These are phyloP conservation scores for Penicillium sp. DNA, from an alignment of 2,329 filamentous ascomycete genomes.

Conservation along the genomic window DNA sequence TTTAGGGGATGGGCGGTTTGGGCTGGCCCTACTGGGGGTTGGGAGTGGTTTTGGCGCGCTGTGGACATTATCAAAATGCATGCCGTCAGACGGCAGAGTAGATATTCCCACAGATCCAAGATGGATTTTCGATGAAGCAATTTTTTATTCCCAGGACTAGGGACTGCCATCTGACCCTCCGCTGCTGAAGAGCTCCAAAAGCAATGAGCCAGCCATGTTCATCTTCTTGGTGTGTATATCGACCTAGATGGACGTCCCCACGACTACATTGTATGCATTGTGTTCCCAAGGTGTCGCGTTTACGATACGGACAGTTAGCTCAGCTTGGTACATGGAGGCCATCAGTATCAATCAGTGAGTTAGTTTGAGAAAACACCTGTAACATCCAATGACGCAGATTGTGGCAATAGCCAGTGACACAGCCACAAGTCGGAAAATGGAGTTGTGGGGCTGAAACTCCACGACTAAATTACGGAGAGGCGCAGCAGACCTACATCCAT, in stretches of 20 bases:
- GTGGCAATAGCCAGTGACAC: neutral
- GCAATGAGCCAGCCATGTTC: neutral
- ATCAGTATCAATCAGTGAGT: neutral
- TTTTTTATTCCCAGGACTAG: too few relatives aligned
- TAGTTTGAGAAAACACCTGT: neutral
- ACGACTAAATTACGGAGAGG: too few relatives aligned
- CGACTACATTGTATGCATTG: neutral
- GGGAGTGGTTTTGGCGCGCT: too few relatives aligned
- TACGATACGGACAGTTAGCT: too few relatives aligned
- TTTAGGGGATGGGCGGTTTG: too few relatives aligned
- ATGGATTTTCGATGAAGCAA: too few relatives aligned
- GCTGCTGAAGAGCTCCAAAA: neutral
- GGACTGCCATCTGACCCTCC: neutral
- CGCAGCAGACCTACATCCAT: neutral
- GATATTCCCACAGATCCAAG: too few relatives aligned
- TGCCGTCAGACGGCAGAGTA: too few relatives aligned
- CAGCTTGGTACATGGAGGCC: too few relatives aligned
- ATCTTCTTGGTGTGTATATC: neutral
- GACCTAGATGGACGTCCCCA: neutral
- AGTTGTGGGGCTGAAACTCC: neutral
- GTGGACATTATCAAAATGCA: too few relatives aligned
- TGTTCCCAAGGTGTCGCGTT: too few relatives aligned
- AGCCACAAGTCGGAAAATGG: neutral
- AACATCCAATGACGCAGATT: neutral
- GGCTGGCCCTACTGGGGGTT: too few relatives aligned